These are phyloP conservation scores for Penicillium sp. DNA, from an alignment of 2,329 filamentous ascomycete species.

Conservation along the genomic window DNA sequence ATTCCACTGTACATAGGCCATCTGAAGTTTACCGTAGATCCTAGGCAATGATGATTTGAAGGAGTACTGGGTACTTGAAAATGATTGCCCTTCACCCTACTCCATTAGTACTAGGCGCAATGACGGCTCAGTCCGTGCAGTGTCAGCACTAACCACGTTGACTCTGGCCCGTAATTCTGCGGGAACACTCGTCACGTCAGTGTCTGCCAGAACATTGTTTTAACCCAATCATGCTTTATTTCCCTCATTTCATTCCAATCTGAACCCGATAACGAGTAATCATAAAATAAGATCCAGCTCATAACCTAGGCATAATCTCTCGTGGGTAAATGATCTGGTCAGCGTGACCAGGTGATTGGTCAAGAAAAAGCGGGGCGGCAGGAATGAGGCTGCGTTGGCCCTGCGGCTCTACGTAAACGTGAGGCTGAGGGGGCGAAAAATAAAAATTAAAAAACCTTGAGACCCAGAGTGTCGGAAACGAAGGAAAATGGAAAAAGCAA, in stretches of 20 bases:
- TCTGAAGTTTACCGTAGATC: neutral
- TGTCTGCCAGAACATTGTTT: neutral
- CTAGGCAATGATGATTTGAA: neutral
- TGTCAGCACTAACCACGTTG: constrained; percentile 17
- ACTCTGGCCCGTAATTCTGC: constrained; percentile 5
- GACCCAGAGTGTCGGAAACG: neutral
- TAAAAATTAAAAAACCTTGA: neutral
- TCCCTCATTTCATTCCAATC: neutral
- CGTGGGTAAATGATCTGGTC: neutral
- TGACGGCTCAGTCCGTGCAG: neutral
- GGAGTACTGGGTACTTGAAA: neutral
- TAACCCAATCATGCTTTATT: neutral
- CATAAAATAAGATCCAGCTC: no score
- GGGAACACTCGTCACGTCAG: constrained; percentile 11
- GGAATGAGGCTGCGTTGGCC: constrained; percentile 17
- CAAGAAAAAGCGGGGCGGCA: constrained; percentile 6
- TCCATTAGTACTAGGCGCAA: neutral
- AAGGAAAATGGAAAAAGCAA: no score
- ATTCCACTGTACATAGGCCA: no score
- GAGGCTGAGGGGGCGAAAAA: constrained; percentile 14
- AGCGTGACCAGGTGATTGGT: neutral
- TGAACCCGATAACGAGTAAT: neutral
- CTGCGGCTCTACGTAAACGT: constrained; percentile 20
- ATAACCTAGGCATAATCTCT: neutral
- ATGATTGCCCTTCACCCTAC: neutral